Conservation (phyloP, 2,329 filamentous ascomycete genomes). For the Neofusicoccum sp. region DNA sequence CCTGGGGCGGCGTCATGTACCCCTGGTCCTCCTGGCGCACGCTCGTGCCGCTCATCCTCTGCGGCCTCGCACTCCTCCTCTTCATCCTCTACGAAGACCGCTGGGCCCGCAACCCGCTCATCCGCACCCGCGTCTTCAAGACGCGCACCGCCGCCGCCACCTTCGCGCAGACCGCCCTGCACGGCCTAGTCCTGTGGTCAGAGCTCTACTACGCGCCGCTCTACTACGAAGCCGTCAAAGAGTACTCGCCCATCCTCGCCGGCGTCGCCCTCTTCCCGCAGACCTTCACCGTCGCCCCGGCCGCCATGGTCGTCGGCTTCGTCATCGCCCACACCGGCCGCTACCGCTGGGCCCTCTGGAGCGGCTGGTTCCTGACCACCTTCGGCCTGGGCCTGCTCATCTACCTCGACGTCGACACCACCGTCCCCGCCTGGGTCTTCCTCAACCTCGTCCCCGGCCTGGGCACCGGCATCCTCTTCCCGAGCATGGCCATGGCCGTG, state of each 20-base stretch:
- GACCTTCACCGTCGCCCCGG: constrained; percentile 61
- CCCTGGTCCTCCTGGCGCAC: constrained; percentile 62
- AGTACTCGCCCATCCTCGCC: constrained; percentile 37
- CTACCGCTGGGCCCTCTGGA: constrained; percentile 62
- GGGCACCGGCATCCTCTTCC: constrained; percentile 64
- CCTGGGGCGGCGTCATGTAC: constrained; percentile 66
- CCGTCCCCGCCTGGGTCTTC: constrained; percentile 57
- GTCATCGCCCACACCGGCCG: constrained; percentile 55
- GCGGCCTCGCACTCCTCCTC: constrained; percentile 49
- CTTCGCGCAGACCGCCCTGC: constrained; percentile 55
- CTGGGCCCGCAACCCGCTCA: constrained; percentile 51
- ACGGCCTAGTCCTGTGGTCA: constrained; percentile 52
- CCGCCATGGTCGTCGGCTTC: constrained; percentile 56
- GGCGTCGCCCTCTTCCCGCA: constrained; percentile 42
- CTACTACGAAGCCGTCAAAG: constrained; percentile 43
- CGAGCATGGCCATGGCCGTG: constrained; percentile 61
- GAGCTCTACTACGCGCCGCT: constrained; percentile 44
- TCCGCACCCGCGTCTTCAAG: constrained; percentile 46
- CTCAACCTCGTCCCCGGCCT: constrained; percentile 60
- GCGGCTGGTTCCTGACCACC: constrained; percentile 60
- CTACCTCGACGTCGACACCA: constrained; percentile 51
- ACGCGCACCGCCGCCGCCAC: constrained; percentile 51
- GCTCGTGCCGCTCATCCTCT: constrained; percentile 60
- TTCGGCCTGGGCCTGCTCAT: constrained; percentile 58
- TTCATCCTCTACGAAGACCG: constrained; percentile 58